Evolutionary conservation across 1,284 basidiomycete genomes (phyloP).

Genomic region (Cutaneotrichosporon mucoides): DNA sequence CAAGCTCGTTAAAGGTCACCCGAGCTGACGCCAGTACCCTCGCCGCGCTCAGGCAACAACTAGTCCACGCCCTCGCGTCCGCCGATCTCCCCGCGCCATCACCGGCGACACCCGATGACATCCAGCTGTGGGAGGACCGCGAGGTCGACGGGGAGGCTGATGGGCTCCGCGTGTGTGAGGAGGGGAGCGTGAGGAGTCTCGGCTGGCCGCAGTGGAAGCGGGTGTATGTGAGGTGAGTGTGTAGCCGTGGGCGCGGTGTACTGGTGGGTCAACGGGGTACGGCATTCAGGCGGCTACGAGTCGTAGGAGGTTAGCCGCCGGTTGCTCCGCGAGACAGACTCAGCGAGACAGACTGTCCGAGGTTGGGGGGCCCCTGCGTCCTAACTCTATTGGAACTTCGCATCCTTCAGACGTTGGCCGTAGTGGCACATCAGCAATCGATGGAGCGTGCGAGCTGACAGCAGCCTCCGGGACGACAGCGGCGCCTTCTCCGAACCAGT

Average conservation of each 20-base stretch:
- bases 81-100: slow-evolving; percentile 13
- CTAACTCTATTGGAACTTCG: too few species aligned
- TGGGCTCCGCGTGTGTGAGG: slow-evolving; percentile 13
- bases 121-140: slow-evolving; percentile 36
- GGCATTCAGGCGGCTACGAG: too few species aligned
- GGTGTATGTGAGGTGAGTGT: slow-evolving; percentile 37
- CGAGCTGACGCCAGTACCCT: slow-evolving; percentile 10
- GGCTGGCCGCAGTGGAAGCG: slow-evolving; percentile 42
- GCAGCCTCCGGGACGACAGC: slow-evolving; percentile 30
- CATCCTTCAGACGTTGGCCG: background rate
- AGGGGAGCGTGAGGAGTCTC: slow-evolving; percentile 18
- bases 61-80: slow-evolving; percentile 26
- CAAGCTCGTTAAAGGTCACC: too few species aligned
- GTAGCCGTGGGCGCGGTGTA: too few species aligned
- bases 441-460: background rate
- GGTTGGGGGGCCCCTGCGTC: too few species aligned
- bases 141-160: slow-evolving; percentile 24
- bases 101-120: slow-evolving; percentile 22
- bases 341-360: too few species aligned
- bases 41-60: slow-evolving; percentile 19
- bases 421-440: too few species aligned
- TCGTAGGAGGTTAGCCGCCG: too few species aligned
- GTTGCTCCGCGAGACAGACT: too few species aligned
- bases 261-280: too few species aligned
- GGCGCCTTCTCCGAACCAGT: slow-evolving; percentile 31